Conservation (phyloP, 2,329 filamentous ascomycete species). For the Coniochaeta ligniaria region DNA sequence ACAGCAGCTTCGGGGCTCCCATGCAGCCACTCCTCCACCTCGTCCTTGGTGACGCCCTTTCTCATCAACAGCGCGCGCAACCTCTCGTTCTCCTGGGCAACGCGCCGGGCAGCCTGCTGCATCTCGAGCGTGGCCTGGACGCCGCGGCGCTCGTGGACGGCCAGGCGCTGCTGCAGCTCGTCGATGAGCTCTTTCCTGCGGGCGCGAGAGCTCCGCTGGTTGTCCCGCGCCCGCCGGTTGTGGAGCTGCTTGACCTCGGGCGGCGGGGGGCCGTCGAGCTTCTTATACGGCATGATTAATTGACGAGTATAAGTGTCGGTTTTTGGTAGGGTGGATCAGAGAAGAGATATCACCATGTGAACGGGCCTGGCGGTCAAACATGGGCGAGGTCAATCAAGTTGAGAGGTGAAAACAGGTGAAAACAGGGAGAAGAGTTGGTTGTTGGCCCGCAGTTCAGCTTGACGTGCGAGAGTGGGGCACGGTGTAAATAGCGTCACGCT, state of each 20-base stretch:
- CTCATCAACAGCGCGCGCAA: slow-evolving; percentile 24
- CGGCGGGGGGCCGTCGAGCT: too few relatives aligned
- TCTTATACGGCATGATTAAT: slow-evolving; percentile 1
- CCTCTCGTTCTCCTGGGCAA: slow-evolving; percentile 35
- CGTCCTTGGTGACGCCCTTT: not conserved
- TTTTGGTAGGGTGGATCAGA: too few relatives aligned
- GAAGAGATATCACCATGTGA: too few relatives aligned
- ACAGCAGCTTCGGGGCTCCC: not conserved
- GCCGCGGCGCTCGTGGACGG: slow-evolving; percentile 39
- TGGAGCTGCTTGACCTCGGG: not conserved
- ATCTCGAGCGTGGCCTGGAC: slow-evolving; percentile 44
- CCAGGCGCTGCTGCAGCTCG: slow-evolving; percentile 36
- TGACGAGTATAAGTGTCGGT: too few relatives aligned
- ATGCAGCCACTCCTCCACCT: not conserved
- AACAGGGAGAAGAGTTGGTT: too few relatives aligned
- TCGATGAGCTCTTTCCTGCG: slow-evolving; percentile 43
- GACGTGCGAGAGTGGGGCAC: not conserved
- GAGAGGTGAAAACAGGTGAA: too few relatives aligned
- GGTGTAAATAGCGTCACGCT: not conserved
- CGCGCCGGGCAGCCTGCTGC: slow-evolving; percentile 43
- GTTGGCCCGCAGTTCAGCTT: too few relatives aligned
- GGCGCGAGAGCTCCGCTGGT: slow-evolving; percentile 45
- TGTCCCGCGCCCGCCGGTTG: slow-evolving; percentile 29
- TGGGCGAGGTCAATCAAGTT: too few relatives aligned
- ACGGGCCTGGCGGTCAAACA: too few relatives aligned